Conservation (phyloP, 1,284 basidiomycete species). For the Ganoderma meredithae region DNA sequence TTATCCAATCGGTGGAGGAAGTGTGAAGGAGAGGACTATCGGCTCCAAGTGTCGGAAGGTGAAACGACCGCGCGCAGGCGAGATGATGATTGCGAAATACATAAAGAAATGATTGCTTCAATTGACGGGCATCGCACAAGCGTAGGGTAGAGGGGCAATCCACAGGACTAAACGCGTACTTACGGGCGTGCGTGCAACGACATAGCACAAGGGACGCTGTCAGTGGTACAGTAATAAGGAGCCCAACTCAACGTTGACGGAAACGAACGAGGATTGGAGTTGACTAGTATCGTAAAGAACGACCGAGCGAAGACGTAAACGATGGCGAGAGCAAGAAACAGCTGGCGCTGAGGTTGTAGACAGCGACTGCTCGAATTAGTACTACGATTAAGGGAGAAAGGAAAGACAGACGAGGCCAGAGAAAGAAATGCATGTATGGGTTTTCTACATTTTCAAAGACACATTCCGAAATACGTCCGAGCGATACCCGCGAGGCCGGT, state of each 20-base stretch:
- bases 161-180: too few species aligned
- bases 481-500: not conserved
- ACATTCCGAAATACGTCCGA: not conserved
- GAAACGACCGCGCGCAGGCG: too few species aligned
- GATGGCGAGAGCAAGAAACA: too few species aligned
- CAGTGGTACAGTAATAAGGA: not conserved
- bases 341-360: not conserved
- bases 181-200: too few species aligned
- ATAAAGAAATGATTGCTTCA: too few species aligned
- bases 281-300: not conserved
- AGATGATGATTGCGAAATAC: too few species aligned
- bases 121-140: too few species aligned
- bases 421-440: not conserved
- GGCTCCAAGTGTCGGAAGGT: too few species aligned
- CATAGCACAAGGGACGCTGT: too few species aligned
- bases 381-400: not conserved
- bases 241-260: not conserved
- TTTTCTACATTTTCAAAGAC: not conserved
- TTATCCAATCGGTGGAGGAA: too few species aligned
- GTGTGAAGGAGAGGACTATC: too few species aligned
- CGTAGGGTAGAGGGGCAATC: too few species aligned
- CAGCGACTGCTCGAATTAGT: not conserved
- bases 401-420: not conserved
- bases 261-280: not conserved
- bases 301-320: not conserved